A percentile compares a stretch with the other conserved stretches of the same genome.
These are phyloP conservation scores for Plasmodium malariae DNA, from an alignment of 169 alveolate species.

Conservation along the genomic window DNA sequence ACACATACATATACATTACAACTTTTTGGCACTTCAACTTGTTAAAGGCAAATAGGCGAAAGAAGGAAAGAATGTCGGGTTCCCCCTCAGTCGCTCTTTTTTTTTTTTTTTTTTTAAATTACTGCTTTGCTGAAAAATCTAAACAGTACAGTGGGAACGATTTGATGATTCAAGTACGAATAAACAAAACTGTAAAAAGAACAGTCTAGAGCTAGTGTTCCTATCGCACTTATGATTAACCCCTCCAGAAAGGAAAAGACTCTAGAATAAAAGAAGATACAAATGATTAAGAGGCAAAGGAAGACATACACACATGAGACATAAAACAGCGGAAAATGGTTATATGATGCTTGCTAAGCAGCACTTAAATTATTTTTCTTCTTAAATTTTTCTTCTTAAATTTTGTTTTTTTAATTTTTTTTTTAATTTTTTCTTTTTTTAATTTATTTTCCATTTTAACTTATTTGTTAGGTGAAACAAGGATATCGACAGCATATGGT, in stretches of 20 bases:
- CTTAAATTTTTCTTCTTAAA: too few species aligned
- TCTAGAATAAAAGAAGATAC: slow-evolving; percentile 5
- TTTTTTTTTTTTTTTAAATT: slow-evolving; percentile 3
- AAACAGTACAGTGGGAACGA: slow-evolving; percentile 7
- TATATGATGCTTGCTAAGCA: too few species aligned
- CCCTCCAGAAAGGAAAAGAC: slow-evolving; percentile 47
- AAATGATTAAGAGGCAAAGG: too few species aligned
- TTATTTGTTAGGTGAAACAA: slow-evolving; percentile 27
- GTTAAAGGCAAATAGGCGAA: too few species aligned
- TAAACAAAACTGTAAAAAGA: slow-evolving; percentile 19
- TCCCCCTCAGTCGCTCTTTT: background rate
- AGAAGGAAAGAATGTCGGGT: background rate
- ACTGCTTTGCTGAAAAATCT: slow-evolving; percentile 28
- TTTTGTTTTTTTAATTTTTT: too few species aligned
- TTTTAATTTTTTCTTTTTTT: too few species aligned
- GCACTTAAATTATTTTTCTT: too few species aligned
- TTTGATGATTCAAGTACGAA: background rate
- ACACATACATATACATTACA: too few species aligned
- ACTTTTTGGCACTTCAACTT: too few species aligned
- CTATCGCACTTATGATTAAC: slow-evolving; percentile 21
- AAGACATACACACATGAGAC: too few species aligned
- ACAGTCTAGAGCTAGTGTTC: slow-evolving; percentile 17
- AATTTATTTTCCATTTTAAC: too few species aligned
- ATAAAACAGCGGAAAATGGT: too few species aligned
- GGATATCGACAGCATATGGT: slow-evolving; percentile 7